Evolutionary conservation across 2,329 filamentous ascomycete genomes (phyloP).

Genomic region (Aspergillus flavus): DNA sequence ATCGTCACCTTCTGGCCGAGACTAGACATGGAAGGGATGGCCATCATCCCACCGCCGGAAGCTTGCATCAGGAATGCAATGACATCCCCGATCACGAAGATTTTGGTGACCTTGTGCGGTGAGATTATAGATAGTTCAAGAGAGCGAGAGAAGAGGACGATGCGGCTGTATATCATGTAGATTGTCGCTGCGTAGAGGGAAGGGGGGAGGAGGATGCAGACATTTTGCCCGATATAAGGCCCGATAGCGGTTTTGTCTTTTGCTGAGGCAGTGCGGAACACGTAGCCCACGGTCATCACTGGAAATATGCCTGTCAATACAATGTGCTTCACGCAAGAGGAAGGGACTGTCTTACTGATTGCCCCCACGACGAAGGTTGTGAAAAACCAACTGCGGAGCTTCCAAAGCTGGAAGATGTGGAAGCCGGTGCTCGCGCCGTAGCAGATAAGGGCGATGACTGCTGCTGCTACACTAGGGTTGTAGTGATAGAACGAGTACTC

Average conservation of each 20-base stretch:
- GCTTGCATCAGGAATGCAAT: slow-evolving; percentile 8
- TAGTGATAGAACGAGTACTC: background rate
- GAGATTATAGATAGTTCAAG: slow-evolving; percentile 9
- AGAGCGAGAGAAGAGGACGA: slow-evolving; percentile 7
- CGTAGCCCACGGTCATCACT: slow-evolving; percentile 7
- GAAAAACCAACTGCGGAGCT: slow-evolving; percentile 9
- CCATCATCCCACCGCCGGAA: slow-evolving; percentile 7
- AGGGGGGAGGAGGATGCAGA: slow-evolving; percentile 17
- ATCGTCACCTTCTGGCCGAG: slow-evolving; percentile 10
- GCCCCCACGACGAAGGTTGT: slow-evolving; percentile 12
- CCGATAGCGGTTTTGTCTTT: background rate
- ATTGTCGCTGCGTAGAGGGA: slow-evolving; percentile 28
- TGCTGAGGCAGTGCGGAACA: slow-evolving; percentile 7
- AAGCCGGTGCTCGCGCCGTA: slow-evolving; percentile 6
- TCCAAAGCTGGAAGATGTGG: slow-evolving; percentile 10
- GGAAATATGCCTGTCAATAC: background rate
- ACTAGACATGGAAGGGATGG: background rate
- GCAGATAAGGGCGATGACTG: slow-evolving; percentile 22
- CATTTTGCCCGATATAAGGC: slow-evolving; percentile 8
- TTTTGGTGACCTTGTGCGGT: slow-evolving; percentile 8
- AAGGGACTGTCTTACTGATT: background rate
- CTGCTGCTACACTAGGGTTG: slow-evolving; percentile 25
- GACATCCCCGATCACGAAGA: slow-evolving; percentile 10
- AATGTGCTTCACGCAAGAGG: background rate
- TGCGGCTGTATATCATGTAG: slow-evolving; percentile 19